Base-by-base conservation (phyloP, 2,329 filamentous ascomycete species). In the Trichoderma koningii region DNA sequence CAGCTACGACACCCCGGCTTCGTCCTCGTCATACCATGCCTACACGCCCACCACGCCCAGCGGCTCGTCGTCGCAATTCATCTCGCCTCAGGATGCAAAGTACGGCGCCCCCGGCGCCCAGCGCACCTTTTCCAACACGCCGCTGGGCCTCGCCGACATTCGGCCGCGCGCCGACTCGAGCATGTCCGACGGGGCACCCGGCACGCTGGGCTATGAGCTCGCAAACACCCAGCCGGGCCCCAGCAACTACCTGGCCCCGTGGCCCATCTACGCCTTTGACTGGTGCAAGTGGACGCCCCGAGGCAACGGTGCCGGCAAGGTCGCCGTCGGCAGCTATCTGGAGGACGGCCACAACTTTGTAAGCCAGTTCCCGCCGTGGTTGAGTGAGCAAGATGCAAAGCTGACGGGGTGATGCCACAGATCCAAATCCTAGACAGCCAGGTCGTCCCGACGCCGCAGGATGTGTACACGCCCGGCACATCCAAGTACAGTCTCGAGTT, bases 271-370 rank as follows among this genome's bases (percentile, higher is more conserved):
- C 76, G 94, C 95, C 14, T 94, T 96, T 72, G 95, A 99, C 79
- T 99, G 95, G 95, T 99, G 95, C 81, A 99, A 99, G 78, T 99
- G 95, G 94, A 87, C 91, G 17, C 88, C 94, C 2, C 87, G 92
- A 72, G 88, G 79, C 72, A 88, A 88, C 70, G 89, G 91, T 68
- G 92, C 92, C 3, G 95, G 95, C 45, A 98, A 98, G 78, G 85
- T 99, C 71, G 95, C 95, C 14, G 84, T 99, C 45, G 95, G 94
- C 66, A 99, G 95, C 80, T 98, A 98, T 76, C 81, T 98, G 59
- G 95, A 99, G 79, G 95, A 99, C 78, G 94, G 93, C 6, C 95
- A 99, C 80, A 99, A 99, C 76, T 99, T 96, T 82, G 93, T 97
- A 81, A 72, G 86, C 77, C 65, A 55, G 52, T 34, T 26, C 38